Percentiles rank a stretch among this genome's conserved stretches.
phyloP scores from a whole-genome alignment of 2,329 filamentous ascomycete species.

The Thelonectria olida region DNA sequence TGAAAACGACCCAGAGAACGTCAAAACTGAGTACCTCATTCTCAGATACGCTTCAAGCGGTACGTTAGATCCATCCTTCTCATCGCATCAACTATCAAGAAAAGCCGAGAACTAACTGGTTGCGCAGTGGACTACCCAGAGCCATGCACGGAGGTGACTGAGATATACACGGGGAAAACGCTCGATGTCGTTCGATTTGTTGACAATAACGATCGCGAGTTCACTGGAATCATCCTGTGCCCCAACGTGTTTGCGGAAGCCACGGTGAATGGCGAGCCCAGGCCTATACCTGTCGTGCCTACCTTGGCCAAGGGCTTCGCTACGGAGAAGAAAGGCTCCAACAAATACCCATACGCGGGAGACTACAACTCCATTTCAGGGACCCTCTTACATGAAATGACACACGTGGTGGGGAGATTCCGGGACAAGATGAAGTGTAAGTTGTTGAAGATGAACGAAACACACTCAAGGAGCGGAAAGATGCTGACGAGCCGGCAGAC shows the following conservation, averaged over 20 bases:
- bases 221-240: constrained; percentile 18
- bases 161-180: constrained; percentile 1
- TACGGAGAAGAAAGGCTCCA: background rate
- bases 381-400: constrained; percentile 14
- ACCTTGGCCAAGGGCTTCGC: constrained; percentile 1
- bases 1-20: too few species aligned
- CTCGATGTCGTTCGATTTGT: too few species aligned
- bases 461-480: background rate
- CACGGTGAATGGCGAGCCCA: background rate
- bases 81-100: background rate
- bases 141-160: background rate
- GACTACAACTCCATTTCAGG: constrained; percentile 8
- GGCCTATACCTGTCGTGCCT: background rate
- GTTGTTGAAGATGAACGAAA: background rate
- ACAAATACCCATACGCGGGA: background rate
- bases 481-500: background rate
- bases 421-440: background rate
- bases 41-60: background rate
- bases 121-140: background rate
- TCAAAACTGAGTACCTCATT: background rate
- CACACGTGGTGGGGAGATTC: constrained; percentile 1
- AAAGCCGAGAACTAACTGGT: background rate
- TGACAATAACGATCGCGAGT: too few species aligned
- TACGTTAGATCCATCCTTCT: background rate
- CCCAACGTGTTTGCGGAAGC: too few species aligned